Evolutionary conservation across 2,329 filamentous ascomycete genomes (phyloP).

Genomic region (Fusarium sp.): DNA sequence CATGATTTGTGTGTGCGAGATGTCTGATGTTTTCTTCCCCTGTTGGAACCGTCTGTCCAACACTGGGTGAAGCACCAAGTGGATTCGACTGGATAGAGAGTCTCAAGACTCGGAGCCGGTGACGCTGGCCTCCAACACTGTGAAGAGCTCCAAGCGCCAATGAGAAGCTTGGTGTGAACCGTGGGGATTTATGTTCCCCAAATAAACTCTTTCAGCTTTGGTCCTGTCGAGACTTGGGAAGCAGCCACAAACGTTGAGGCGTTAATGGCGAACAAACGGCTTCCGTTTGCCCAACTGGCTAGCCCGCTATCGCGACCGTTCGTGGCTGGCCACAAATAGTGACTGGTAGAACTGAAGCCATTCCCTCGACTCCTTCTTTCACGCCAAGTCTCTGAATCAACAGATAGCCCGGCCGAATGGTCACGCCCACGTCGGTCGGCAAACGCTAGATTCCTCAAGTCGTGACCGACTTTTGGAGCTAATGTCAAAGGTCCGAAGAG

Average conservation of each 20-base stretch:
- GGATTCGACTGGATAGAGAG: conserved; percentile 1
- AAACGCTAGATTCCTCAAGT: conserved; percentile 23
- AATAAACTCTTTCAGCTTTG: conserved; percentile 2
- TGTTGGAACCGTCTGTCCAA: not conserved
- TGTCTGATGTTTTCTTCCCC: conserved; percentile 22
- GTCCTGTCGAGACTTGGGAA: conserved; percentile 19
- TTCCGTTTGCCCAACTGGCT: not conserved
- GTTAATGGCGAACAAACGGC: conserved; percentile 16
- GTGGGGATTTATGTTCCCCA: not conserved
- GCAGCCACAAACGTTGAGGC: conserved; percentile 36
- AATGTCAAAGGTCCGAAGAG: conserved; percentile 12
- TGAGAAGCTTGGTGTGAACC: conserved; percentile 1
- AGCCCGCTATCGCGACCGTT: not conserved
- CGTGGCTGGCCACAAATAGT: conserved; percentile 3
- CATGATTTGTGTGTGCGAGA: conserved; percentile 8
- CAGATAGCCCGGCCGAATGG: not conserved
- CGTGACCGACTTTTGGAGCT: conserved; percentile 16
- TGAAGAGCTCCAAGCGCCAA: conserved; percentile 7
- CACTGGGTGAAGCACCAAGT: not conserved
- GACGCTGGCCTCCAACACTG: conserved; percentile 15
- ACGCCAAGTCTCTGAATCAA: not conserved
- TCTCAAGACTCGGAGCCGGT: conserved; percentile 24
- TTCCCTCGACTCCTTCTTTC: not conserved
- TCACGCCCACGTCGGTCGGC: not conserved
- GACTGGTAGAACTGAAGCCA: conserved; percentile 13